Percentiles rank a stretch among this genome's conserved stretches.
Conservation (phyloP, 345 rosid species). For the Nephelium lappaceum region DNA sequence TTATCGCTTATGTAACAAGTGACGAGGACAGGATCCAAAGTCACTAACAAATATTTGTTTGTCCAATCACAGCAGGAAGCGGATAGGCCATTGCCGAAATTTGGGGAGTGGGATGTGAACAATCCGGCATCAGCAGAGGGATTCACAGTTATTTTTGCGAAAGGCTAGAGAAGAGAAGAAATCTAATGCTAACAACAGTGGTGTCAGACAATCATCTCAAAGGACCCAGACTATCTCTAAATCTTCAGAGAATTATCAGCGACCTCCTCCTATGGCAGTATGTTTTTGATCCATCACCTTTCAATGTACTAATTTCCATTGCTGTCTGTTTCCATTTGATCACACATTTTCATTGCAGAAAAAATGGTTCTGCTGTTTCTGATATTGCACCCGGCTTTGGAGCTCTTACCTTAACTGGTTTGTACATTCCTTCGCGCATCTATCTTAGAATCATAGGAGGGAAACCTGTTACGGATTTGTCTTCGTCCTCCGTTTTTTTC, state of each 20-base stretch:
- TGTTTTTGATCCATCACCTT: neutral
- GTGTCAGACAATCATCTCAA: slow-evolving; percentile 3
- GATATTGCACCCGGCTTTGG: neutral
- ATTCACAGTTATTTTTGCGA: slow-evolving; percentile 21
- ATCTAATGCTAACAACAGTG: slow-evolving; percentile 1
- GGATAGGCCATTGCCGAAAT: slow-evolving; percentile 25
- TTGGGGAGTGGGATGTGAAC: slow-evolving; percentile 29
- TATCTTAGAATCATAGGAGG: neutral
- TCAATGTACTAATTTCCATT: neutral
- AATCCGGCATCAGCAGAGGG: slow-evolving; percentile 29
- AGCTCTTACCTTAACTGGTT: neutral
- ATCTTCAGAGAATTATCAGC: slow-evolving; percentile 2
- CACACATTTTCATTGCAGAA: slow-evolving; percentile 12
- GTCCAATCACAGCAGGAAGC: slow-evolving; percentile 3
- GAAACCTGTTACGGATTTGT: neutral
- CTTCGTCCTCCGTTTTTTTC: neutral
- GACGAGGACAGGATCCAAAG: neutral
- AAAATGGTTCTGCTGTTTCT: slow-evolving; percentile 29
- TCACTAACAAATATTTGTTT: neutral
- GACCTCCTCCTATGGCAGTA: neutral
- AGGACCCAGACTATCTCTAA: neutral
- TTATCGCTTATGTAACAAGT: neutral
- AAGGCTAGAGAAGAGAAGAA: slow-evolving; percentile 27
- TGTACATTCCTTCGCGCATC: neutral
- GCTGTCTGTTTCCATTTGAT: neutral